phyloP scores from a whole-genome alignment of 805 yeast species.

The Pichia eremophila region DNA sequence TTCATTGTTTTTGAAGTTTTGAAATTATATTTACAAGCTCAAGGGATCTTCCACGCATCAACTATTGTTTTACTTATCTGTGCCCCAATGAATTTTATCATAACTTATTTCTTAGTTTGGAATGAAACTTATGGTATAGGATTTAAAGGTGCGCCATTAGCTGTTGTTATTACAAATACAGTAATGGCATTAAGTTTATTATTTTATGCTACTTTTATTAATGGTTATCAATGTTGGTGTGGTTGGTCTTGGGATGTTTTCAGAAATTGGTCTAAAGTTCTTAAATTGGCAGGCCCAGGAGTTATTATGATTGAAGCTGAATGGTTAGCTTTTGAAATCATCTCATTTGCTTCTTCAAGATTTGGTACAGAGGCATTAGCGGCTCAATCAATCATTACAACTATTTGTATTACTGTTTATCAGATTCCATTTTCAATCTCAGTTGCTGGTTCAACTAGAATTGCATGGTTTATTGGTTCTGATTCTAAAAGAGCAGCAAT shows the following conservation, averaged over 20 bases:
- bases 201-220: constrained; percentile 32
- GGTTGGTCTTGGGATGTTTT: constrained; percentile 36
- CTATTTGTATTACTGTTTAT: constrained; percentile 38
- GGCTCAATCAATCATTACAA: constrained; percentile 40
- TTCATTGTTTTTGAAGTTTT: constrained; percentile 47
- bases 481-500: constrained; percentile 28
- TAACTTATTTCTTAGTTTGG: constrained; percentile 40
- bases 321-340: constrained; percentile 48
- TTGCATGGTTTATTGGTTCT: constrained; percentile 46
- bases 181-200: constrained; percentile 40
- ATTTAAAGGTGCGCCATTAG: constrained; percentile 50
- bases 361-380: constrained; percentile 46
- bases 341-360: constrained; percentile 45
- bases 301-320: constrained; percentile 52
- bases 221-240: constrained; percentile 43
- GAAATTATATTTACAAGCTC: constrained; percentile 48
- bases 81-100: constrained; percentile 42
- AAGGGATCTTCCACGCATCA: constrained; percentile 49
- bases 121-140: constrained; percentile 38
- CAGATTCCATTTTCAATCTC: constrained; percentile 53
- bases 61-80: constrained; percentile 43
- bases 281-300: constrained; percentile 43
- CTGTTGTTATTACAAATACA: constrained; percentile 50
- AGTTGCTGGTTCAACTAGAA: constrained; percentile 48
- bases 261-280: constrained; percentile 35